These are phyloP conservation scores for Cerioporus squamosus DNA, from an alignment of 1,284 basidiomycete species.

Conservation along the genomic window DNA sequence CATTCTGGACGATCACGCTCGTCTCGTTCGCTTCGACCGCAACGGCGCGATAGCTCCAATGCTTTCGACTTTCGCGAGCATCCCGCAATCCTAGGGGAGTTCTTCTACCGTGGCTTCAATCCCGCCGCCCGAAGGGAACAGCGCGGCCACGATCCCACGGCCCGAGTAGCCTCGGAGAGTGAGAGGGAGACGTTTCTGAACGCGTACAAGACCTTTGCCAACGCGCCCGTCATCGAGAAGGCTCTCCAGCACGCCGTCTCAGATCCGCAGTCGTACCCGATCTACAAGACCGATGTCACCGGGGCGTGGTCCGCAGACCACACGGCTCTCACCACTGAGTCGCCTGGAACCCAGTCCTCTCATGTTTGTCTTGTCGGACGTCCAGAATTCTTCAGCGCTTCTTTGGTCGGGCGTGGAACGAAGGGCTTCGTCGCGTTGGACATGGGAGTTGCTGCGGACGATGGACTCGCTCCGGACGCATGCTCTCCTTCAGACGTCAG, in stretches of 20 bases:
- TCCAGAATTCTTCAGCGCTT: not conserved
- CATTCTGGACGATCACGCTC: not conserved
- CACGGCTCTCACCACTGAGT: not conserved
- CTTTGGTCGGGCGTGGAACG: not conserved
- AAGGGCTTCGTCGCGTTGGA: not conserved
- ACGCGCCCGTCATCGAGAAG: not conserved
- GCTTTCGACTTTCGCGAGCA: slow-evolving; percentile 1
- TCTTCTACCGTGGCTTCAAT: not conserved
- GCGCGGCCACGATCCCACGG: slow-evolving; percentile 2
- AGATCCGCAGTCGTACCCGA: not conserved
- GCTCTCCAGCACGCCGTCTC: not conserved
- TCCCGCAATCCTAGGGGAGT: not conserved
- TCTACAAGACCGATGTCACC: not conserved
- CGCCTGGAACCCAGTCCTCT: not conserved
- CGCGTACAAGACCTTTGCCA: not conserved
- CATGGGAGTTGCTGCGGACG: not conserved
- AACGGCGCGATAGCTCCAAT: not conserved
- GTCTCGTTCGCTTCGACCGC: slow-evolving; percentile 1
- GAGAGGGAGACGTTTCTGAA: not conserved
- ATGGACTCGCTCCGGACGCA: too few relatives aligned
- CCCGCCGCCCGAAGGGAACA: not conserved
- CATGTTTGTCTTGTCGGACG: not conserved
- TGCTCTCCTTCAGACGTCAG: too few relatives aligned
- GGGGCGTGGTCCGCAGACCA: not conserved
- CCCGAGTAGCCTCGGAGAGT: not conserved